phyloP scores from a whole-genome alignment of 768 basidiomycete species.

The Boletus bicolor region DNA sequence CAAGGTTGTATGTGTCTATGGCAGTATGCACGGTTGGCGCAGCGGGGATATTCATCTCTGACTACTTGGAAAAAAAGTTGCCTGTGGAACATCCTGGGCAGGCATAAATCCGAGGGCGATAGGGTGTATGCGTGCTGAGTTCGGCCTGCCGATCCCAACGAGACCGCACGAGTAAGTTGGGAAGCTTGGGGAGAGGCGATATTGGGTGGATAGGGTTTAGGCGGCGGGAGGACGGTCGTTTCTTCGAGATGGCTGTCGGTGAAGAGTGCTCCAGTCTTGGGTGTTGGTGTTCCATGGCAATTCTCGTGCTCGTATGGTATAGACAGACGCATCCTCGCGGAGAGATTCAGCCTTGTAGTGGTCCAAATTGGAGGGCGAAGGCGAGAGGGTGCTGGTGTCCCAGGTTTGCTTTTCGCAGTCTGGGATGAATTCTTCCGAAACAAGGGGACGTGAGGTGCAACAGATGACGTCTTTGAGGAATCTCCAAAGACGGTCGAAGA shows the following conservation, averaged over 20 bases:
- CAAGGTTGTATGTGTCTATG: constrained; percentile 51
- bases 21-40: constrained; percentile 45
- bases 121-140: constrained; percentile 6
- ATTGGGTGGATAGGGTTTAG: neutral
- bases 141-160: constrained; percentile 14
- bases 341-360: neutral
- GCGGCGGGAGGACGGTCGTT: constrained; percentile 8
- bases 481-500: constrained; percentile 70
- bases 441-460: constrained; percentile 33
- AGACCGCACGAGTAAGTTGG: neutral
- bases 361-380: constrained; percentile 1
- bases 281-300: constrained; percentile 26
- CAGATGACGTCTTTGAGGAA: constrained; percentile 52
- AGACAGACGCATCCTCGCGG: neutral
- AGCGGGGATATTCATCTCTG: constrained; percentile 46
- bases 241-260: constrained; percentile 21
- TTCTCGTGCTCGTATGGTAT: constrained; percentile 15
- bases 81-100: constrained; percentile 13
- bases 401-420: constrained; percentile 64
- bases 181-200: neutral
- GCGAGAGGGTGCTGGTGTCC: constrained; percentile 34
- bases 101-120: neutral
- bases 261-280: constrained; percentile 13
- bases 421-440: constrained; percentile 55
- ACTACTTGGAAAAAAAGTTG: constrained; percentile 47